These are phyloP conservation scores for Ceriops tagal DNA, from an alignment of 345 rosid genomes.

Conservation along the genomic window DNA sequence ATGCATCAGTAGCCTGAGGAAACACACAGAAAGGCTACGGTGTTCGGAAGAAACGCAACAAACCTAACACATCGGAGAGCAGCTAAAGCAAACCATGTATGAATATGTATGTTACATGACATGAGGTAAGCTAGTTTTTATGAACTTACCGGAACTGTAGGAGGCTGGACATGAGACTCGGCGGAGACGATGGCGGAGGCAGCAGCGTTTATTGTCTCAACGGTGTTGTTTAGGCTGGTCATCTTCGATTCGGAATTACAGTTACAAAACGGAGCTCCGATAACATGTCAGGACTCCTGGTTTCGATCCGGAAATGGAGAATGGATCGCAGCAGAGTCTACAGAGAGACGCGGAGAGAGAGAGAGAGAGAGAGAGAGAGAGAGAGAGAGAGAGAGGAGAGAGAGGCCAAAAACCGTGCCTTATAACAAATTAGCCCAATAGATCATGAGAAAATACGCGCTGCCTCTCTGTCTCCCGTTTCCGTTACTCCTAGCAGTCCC, in stretches of 20 bases:
- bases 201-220: slow-evolving; percentile 88
- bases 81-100: too few species aligned
- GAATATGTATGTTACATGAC: too few species aligned
- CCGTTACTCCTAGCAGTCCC: slow-evolving; percentile 44
- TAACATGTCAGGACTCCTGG: slow-evolving; percentile 17
- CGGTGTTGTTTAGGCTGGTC: slow-evolving; percentile 55
- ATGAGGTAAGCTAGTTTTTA: too few species aligned
- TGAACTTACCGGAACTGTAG: slow-evolving; percentile 47
- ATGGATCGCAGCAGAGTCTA: background rate
- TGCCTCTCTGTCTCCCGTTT: slow-evolving; percentile 16
- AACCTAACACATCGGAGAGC: background rate
- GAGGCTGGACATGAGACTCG: slow-evolving; percentile 73
- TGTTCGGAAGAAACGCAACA: background rate
- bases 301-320: slow-evolving; percentile 1
- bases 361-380: background rate
- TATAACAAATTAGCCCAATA: slow-evolving; percentile 1
- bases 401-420: background rate
- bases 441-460: slow-evolving; percentile 1
- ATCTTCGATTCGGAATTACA: slow-evolving; percentile 28
- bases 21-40: background rate
- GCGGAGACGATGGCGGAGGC: slow-evolving; percentile 90
- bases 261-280: slow-evolving; percentile 1
- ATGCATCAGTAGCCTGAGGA: background rate
- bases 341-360: too few species aligned
- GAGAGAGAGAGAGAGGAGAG: background rate